These are phyloP conservation scores for Adansonia digitata DNA, from an alignment of 345 rosid species.

Conservation along the genomic window DNA sequence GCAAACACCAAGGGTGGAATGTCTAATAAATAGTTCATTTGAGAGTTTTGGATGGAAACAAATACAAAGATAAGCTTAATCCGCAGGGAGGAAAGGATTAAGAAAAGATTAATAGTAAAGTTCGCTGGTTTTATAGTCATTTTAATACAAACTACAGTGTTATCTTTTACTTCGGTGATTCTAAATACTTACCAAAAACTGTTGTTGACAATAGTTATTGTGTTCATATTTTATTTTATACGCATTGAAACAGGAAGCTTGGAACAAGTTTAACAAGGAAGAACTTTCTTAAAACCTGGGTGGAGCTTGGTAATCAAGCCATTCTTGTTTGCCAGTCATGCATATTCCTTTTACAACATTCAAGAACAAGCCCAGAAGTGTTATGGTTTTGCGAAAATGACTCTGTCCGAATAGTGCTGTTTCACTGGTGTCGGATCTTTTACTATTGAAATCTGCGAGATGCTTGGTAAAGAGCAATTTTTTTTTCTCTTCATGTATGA, in stretches of 20 bases:
- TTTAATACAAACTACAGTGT: neutral
- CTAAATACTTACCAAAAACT: neutral
- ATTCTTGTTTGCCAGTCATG: neutral
- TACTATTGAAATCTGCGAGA: neutral
- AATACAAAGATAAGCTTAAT: neutral
- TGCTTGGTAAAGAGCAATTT: neutral
- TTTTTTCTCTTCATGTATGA: neutral
- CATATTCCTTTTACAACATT: neutral
- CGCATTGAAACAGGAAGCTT: slow-evolving; percentile 47
- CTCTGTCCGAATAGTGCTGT: too few species aligned
- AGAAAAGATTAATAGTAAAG: neutral
- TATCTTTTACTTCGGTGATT: neutral
- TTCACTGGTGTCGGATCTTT: neutral
- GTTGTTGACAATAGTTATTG: neutral
- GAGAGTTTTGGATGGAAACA: neutral
- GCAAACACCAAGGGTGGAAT: neutral
- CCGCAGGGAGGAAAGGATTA: neutral
- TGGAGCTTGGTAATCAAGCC: neutral
- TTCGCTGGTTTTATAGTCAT: neutral
- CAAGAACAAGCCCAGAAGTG: neutral
- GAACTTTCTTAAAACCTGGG: slow-evolving; percentile 35
- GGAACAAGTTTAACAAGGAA: slow-evolving; percentile 52
- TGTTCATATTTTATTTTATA: slow-evolving; percentile 1
- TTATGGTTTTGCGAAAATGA: neutral
- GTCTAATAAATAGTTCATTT: neutral